Base-by-base conservation (phyloP, 106 monocot species). In the Acorus calamus region DNA sequence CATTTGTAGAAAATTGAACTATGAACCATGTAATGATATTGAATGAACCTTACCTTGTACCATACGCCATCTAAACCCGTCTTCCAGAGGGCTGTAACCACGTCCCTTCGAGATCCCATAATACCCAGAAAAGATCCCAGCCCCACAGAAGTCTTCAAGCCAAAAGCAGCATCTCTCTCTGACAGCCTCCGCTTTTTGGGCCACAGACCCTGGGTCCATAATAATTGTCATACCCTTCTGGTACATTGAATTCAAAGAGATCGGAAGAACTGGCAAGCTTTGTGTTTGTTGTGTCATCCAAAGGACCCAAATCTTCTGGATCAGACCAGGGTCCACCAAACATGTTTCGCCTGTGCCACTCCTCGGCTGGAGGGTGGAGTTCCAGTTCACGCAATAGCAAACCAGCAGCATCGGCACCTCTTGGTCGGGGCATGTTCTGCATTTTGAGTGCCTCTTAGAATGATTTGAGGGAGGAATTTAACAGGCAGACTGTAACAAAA, bases 271-370 rank as follows among this genome's bases (percentile, higher is more conserved):
- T n/a, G n/a, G n/a, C n/a, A n/a, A n/a, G n/a, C n/a, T n/a, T n/a
- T n/a, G n/a, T n/a, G n/a, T n/a, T n/a, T n/a, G n/a, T n/a, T n/a
- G n/a, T n/a, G n/a, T n/a, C n/a, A n/a, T 87, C 80, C 69, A 94
- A 66, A 6, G 81, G 94, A 60, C 84, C 85, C 47, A 84, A 61
- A 70, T 91, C 85, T 47, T 90, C 87, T 41, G 91, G 87, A 69
- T 91, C 87, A n/a, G 91, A 91, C 96, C 96, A 96, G 1, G 96
- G 96, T 11, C 96, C 96, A 61, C 96, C 96, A 76, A 91, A 98
- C 96, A 98, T 98, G 75, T 98, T 98, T 44, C 91, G 91, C 13
- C 96, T 78, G 61, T 98, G 91, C 96, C 96, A 98, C 60, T 98
- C 96, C 70, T 98, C 96, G 11, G 96, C 85, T 42, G 96, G 96